These are phyloP conservation scores for Pseudogymnoascus sp. DNA, from an alignment of 2,329 filamentous ascomycete genomes.

Conservation along the genomic window DNA sequence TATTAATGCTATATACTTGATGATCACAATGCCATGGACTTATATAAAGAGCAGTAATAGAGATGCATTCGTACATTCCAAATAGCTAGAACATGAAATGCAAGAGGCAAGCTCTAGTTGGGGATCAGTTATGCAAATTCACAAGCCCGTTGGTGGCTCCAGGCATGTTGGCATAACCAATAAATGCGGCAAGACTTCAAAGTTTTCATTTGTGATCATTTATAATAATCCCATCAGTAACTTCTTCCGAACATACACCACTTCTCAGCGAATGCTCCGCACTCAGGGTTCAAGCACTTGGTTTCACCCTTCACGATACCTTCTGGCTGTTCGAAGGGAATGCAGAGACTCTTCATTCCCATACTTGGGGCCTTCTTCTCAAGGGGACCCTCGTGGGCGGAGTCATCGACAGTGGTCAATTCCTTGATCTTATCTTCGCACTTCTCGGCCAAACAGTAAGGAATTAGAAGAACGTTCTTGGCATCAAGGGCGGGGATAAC, in stretches of 20 bases:
- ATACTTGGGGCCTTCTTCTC: constrained; percentile 56
- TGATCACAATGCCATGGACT: background rate
- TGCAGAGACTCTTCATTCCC: constrained; percentile 70
- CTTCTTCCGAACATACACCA: constrained; percentile 89
- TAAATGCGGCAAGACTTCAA: background rate
- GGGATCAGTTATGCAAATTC: background rate
- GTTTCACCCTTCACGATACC: constrained; percentile 72
- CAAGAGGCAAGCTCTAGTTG: background rate
- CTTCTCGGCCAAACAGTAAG: constrained; percentile 71
- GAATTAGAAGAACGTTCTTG: constrained; percentile 90
- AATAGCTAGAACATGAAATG: background rate
- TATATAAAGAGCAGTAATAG: background rate
- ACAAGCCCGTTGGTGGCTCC: background rate
- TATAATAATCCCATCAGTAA: constrained; percentile 21
- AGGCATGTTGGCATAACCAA: background rate
- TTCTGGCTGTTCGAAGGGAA: constrained; percentile 79
- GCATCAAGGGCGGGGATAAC: constrained; percentile 83
- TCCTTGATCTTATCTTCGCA: constrained; percentile 97
- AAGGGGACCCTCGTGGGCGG: constrained; percentile 30
- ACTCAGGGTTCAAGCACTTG: constrained; percentile 88
- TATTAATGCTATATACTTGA: background rate
- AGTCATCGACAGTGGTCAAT: constrained; percentile 66
- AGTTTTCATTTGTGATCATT: background rate
- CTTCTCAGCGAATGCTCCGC: constrained; percentile 64
- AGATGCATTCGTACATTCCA: background rate